Evolutionary conservation across 2,329 filamentous ascomycete species (phyloP).

Genomic region (Helicocarpus griseus): DNA sequence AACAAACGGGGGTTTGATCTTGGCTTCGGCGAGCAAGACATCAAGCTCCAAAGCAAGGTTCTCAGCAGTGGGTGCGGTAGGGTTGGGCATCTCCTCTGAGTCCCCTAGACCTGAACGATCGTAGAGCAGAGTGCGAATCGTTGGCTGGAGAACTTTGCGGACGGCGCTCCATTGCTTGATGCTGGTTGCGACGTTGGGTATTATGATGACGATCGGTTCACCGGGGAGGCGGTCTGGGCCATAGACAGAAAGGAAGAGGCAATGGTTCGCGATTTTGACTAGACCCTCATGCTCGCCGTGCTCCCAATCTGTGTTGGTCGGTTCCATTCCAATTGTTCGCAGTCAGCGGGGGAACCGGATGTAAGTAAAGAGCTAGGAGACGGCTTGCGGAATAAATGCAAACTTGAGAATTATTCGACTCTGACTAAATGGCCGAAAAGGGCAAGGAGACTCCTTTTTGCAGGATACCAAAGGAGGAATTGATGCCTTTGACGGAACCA

Average conservation of each 20-base stretch:
- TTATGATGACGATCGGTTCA: background rate
- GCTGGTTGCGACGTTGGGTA: background rate
- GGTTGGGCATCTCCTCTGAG: constrained; percentile 1
- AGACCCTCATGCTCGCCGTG: background rate
- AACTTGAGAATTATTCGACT: too few relatives aligned
- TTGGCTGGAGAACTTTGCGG: background rate
- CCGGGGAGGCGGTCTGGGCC: background rate
- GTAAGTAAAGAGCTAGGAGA: too few relatives aligned
- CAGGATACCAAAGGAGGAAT: too few relatives aligned
- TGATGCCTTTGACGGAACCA: too few relatives aligned
- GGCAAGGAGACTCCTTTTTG: too few relatives aligned
- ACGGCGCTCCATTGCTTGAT: background rate
- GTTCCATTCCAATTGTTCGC: background rate
- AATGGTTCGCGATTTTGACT: background rate
- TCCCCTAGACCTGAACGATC: background rate
- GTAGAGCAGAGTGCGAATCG: background rate
- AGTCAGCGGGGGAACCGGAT: too few relatives aligned
- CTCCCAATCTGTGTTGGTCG: background rate
- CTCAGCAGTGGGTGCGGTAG: background rate
- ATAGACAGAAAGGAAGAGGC: background rate
- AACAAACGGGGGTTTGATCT: background rate
- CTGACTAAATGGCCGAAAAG: too few relatives aligned
- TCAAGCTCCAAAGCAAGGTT: background rate
- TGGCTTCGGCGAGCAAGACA: background rate
- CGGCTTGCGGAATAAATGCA: too few relatives aligned